A percentile compares a stretch with the other conserved stretches of the same genome.
Evolutionary conservation across 371 early-diverging fungal genomes (phyloP).

Genomic region (Amoeboaphelidium occidentale): DNA sequence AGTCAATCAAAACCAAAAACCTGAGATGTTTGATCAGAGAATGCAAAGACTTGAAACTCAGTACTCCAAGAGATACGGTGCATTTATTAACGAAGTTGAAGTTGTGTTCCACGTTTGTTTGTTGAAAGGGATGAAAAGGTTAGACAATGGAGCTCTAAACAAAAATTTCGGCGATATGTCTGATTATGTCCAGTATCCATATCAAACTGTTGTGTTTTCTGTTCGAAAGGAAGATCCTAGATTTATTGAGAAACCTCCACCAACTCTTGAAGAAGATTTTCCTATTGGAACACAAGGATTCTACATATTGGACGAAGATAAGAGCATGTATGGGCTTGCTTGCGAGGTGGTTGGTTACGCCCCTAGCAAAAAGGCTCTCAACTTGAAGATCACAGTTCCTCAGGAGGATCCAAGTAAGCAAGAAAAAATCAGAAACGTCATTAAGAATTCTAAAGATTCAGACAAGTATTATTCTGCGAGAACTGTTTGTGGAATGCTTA

Average conservation of each 20-base stretch:
- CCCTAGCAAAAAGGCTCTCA: too few relatives aligned
- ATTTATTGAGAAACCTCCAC: slow-evolving; percentile 14
- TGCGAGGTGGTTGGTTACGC: slow-evolving; percentile 38
- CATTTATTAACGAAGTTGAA: slow-evolving; percentile 37
- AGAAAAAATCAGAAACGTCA: too few relatives aligned
- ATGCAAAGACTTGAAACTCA: slow-evolving; percentile 9
- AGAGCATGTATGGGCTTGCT: slow-evolving; percentile 42
- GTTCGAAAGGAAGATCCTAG: slow-evolving; percentile 42
- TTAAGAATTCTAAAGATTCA: too few relatives aligned
- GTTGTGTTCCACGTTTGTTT: slow-evolving; percentile 36
- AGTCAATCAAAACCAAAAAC: too few relatives aligned
- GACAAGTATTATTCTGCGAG: too few relatives aligned
- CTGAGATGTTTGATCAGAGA: too few relatives aligned
- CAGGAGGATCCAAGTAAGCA: too few relatives aligned
- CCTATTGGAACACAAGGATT: slow-evolving; percentile 37
- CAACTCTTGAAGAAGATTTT: slow-evolving; percentile 21
- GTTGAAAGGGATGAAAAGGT: slow-evolving; percentile 36
- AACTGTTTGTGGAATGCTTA: too few relatives aligned
- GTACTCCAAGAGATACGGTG: slow-evolving; percentile 25
- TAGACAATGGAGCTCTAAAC: slow-evolving; percentile 48
- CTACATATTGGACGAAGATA: slow-evolving; percentile 28
- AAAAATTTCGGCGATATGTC: slow-evolving; percentile 41
- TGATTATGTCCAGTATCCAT: slow-evolving; percentile 12
- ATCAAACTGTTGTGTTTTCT: slow-evolving; percentile 36
- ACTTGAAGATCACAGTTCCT: too few relatives aligned